phyloP scores from a whole-genome alignment of 768 basidiomycete species.

The Gymnopilus junonius region DNA sequence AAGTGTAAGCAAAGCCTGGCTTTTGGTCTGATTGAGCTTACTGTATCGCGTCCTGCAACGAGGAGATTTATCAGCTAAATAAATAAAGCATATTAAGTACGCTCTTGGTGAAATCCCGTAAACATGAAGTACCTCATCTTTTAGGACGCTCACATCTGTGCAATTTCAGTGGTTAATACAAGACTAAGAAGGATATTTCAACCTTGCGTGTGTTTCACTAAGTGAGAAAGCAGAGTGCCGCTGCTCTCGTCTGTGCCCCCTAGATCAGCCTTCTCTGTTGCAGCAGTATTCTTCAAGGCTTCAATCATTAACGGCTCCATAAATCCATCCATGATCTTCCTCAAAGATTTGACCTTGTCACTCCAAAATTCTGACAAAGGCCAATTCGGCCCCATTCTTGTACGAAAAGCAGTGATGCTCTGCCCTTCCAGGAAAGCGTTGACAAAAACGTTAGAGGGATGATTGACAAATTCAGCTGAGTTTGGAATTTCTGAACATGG shows the following conservation, averaged over 20 bases:
- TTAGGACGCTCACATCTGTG: slow-evolving; percentile 37
- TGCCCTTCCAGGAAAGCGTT: slow-evolving; percentile 55
- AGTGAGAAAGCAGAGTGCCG: slow-evolving; percentile 17
- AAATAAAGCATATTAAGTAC: background rate
- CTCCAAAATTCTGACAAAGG: slow-evolving; percentile 54
- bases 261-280: background rate
- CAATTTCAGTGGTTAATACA: background rate
- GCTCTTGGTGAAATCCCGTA: background rate
- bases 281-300: slow-evolving; percentile 12
- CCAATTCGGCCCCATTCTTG: slow-evolving; percentile 45
- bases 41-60: slow-evolving; percentile 63
- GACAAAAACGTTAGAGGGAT: slow-evolving; percentile 41
- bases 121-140: slow-evolving; percentile 36
- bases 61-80: slow-evolving; percentile 49
- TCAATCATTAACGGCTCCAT: slow-evolving; percentile 18
- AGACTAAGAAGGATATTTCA: background rate
- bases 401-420: slow-evolving; percentile 37
- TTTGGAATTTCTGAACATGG: slow-evolving; percentile 16
- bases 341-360: slow-evolving; percentile 42
- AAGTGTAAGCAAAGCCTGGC: background rate
- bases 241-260: background rate
- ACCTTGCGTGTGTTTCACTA: slow-evolving; percentile 40
- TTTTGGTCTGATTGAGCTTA: slow-evolving; percentile 19
- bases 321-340: slow-evolving; percentile 40
- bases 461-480: slow-evolving; percentile 11